Base-by-base conservation (phyloP, 345 rosid genomes). In the Aquilaria yunnanensis region DNA sequence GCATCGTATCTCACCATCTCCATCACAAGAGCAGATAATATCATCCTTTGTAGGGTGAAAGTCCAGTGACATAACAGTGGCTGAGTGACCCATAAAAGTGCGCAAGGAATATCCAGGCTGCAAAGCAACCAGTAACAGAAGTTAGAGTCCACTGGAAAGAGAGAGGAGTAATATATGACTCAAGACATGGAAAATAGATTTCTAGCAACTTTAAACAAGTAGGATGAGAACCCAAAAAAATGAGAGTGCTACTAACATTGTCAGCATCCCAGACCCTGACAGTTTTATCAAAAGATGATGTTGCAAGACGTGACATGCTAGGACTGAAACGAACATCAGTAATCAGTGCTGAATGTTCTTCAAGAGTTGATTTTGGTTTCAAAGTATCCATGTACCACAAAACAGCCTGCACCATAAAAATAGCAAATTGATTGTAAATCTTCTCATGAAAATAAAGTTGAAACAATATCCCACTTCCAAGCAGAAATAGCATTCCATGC, bases 321-420 rank as follows among this genome's bases (percentile, higher is more conserved):
- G 90, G 74, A 67, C 90, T 77, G 75, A 84, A 87, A 61, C 90
- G 88, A 34, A 81, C 86, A 76, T 82, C 90, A 47, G 88, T 87
- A 56, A 87, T 76, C 75, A 80, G 75, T 41, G 72, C 73, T 59
- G 74, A 57, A 76, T 87, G 94, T 56, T 84, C 94, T 59, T 81
- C 86, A 60, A 87, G 88, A 8, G 71, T 68, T 6, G 81, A 79
- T 75, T 78, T 79, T 6, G 64, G 29, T 2, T 76, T 52, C 71
- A 82, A 76, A 29, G 94, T 72, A 45, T 76, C 82, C 3, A 82
- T 81, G 67, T 86, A 74, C 94, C 94, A 87, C 14, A 87, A 53
- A 30, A 76, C 75, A 63, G 78, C 94, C 94, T 87, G 77, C 47
- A 57, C 9, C 7, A 65, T 31, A 62, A 32, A 54, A 64, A 56